Conservation (phyloP, 371 early-diverging fungal species). For the Actinomucor elegans region DNA sequence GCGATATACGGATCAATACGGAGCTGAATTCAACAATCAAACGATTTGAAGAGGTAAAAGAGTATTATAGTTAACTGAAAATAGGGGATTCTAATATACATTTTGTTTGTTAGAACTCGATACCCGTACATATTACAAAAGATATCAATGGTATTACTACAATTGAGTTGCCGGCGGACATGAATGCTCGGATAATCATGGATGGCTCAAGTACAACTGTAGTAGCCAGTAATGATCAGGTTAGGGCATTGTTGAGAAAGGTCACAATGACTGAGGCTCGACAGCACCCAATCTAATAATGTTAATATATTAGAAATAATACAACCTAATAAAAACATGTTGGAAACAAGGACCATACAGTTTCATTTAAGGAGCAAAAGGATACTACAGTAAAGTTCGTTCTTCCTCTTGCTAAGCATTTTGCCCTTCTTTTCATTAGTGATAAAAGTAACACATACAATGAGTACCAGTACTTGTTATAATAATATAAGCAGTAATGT, state of each 20-base stretch:
- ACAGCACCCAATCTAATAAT: not conserved
- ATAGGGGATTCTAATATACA: not conserved
- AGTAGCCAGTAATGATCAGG: slow-evolving; percentile 18
- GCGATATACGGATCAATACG: slow-evolving; percentile 10
- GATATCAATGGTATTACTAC: slow-evolving; percentile 16
- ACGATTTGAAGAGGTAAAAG: slow-evolving; percentile 27
- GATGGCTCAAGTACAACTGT: slow-evolving; percentile 13
- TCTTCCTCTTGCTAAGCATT: no score
- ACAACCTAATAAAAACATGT: not conserved
- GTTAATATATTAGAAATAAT: no score
- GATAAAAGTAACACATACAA: no score
- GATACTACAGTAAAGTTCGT: no score
- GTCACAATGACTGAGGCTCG: slow-evolving; percentile 9
- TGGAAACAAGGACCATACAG: not conserved
- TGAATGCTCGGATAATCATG: slow-evolving; percentile 21
- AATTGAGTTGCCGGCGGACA: slow-evolving; percentile 21
- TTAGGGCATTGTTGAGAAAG: slow-evolving; percentile 16
- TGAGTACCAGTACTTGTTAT: no score
- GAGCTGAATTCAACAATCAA: slow-evolving; percentile 21
- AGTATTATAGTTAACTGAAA: not conserved
- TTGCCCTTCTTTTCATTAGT: no score
- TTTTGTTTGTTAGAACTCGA: slow-evolving; percentile 12
- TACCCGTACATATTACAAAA: slow-evolving; percentile 13
- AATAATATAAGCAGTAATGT: no score
- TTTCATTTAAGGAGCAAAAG: no score